A percentile compares a stretch with the other conserved stretches of the same genome.
phyloP scores from a whole-genome alignment of 1,284 basidiomycete species.

The Puccinia coronata region DNA sequence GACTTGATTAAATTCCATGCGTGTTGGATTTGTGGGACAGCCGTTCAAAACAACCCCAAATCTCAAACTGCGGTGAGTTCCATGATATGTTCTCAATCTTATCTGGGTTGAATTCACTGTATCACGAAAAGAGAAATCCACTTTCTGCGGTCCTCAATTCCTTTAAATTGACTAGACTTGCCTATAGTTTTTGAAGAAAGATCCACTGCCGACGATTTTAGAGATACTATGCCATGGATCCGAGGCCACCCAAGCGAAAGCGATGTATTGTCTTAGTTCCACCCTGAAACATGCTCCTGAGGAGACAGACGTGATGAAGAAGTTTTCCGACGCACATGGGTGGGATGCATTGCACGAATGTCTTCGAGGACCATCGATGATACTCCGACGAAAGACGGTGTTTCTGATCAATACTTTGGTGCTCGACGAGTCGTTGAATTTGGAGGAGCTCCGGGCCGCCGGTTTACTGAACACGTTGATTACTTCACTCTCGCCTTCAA shows the following conservation, averaged over 20 bases:
- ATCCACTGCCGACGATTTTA: constrained; percentile 45
- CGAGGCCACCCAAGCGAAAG: constrained; percentile 38
- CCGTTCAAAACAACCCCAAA: constrained; percentile 49
- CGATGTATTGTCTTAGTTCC: constrained; percentile 47
- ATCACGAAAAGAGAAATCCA: not conserved
- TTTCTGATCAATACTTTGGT: constrained; percentile 43
- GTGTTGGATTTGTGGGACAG: constrained; percentile 49
- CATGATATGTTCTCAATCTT: not conserved
- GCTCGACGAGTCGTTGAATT: constrained; percentile 25
- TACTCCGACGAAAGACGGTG: constrained; percentile 35
- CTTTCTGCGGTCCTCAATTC: not conserved
- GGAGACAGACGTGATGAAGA: constrained; percentile 15
- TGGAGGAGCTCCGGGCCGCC: constrained; percentile 30
- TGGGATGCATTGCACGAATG: constrained; percentile 35
- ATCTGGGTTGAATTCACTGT: too few relatives aligned
- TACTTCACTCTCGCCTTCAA: constrained; percentile 33
- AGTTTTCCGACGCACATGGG: constrained; percentile 8
- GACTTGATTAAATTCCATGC: constrained; percentile 46
- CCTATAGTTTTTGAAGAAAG: constrained; percentile 40
- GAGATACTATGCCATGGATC: constrained; percentile 19
- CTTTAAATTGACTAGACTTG: not conserved
- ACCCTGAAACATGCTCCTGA: constrained; percentile 39
- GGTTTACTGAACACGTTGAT: constrained; percentile 33
- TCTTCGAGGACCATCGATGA: constrained; percentile 43
- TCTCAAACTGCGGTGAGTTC: constrained; percentile 42